Percentiles rank a stretch among this genome's conserved stretches.
phyloP scores from a whole-genome alignment of 1,139 yeast species.

The Yamadazyma dendronema region DNA sequence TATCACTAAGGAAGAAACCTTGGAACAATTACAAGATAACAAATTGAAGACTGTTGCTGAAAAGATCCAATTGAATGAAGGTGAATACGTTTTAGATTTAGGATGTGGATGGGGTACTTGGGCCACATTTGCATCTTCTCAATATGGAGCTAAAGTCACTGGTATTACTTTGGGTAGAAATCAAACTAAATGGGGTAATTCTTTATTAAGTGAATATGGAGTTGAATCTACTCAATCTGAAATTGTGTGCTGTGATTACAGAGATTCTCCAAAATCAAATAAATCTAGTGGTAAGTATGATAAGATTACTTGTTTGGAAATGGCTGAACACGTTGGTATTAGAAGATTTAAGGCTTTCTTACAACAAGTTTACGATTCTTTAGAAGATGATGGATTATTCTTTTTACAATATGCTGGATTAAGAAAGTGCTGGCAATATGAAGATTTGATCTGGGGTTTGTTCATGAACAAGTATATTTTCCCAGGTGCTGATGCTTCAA shows the following conservation, averaged over 20 bases:
- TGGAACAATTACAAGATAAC: constrained; percentile 89
- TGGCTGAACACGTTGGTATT: constrained; percentile 97
- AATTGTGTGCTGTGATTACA: constrained; percentile 82
- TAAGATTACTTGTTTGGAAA: constrained; percentile 88
- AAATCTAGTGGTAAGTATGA: constrained; percentile 64
- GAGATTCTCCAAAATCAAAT: constrained; percentile 79
- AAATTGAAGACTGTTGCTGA: constrained; percentile 86
- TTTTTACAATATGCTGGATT: constrained; percentile 88
- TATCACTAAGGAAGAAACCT: constrained; percentile 66
- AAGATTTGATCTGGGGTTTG: constrained; percentile 90
- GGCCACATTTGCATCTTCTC: constrained; percentile 79
- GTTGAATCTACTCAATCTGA: constrained; percentile 66
- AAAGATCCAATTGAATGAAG: constrained; percentile 71
- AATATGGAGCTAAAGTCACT: constrained; percentile 82
- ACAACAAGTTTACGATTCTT: constrained; percentile 77
- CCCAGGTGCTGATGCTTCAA: constrained; percentile 98
- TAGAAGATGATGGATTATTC: constrained; percentile 89
- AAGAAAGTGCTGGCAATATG: constrained; percentile 93
- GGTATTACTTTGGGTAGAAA: constrained; percentile 88
- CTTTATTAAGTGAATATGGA: constrained; percentile 66
- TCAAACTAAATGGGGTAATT: constrained; percentile 89
- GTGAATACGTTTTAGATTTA: constrained; percentile 75
- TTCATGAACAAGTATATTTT: constrained; percentile 95
- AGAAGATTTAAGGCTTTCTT: constrained; percentile 77
- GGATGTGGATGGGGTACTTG: constrained; percentile 98